Evolutionary conservation across 176 grass and related monocot species (phyloP).

Genomic region (Coix lacrymajobi): DNA sequence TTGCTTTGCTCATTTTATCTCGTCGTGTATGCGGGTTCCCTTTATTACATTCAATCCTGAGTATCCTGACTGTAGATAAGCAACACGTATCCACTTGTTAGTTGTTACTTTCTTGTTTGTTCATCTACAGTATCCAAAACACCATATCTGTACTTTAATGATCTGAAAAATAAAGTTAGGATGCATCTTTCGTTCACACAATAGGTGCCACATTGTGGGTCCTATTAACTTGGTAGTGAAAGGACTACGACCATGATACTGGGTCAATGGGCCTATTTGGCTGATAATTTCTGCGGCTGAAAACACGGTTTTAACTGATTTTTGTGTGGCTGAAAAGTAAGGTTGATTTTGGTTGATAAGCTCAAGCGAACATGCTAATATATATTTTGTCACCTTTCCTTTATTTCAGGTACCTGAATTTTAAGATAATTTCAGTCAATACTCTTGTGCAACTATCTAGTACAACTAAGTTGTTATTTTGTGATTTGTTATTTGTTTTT

Average conservation of each 20-base stretch:
- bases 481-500: too few species aligned
- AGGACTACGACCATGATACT: not conserved
- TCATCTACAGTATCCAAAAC: not conserved
- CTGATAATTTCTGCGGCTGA: too few species aligned
- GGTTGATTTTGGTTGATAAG: too few species aligned
- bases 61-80: not conserved
- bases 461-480: too few species aligned
- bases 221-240: not conserved
- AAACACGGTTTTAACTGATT: too few species aligned
- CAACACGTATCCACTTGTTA: not conserved
- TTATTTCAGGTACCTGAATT: too few species aligned
- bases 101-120: not conserved
- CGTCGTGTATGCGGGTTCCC: not conserved
- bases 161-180: not conserved
- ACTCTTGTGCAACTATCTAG: too few species aligned
- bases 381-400: too few species aligned
- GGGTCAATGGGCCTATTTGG: too few species aligned
- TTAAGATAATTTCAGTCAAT: too few species aligned
- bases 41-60: not conserved
- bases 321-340: too few species aligned
- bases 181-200: not conserved
- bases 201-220: not conserved
- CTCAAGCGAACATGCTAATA: too few species aligned
- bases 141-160: not conserved
- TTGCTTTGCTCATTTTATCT: not conserved